A percentile compares a stretch with the other conserved stretches of the same genome.
These are phyloP conservation scores for Clohesyomyces aquaticus DNA, from an alignment of 495 filamentous ascomycete species.

Conservation along the genomic window DNA sequence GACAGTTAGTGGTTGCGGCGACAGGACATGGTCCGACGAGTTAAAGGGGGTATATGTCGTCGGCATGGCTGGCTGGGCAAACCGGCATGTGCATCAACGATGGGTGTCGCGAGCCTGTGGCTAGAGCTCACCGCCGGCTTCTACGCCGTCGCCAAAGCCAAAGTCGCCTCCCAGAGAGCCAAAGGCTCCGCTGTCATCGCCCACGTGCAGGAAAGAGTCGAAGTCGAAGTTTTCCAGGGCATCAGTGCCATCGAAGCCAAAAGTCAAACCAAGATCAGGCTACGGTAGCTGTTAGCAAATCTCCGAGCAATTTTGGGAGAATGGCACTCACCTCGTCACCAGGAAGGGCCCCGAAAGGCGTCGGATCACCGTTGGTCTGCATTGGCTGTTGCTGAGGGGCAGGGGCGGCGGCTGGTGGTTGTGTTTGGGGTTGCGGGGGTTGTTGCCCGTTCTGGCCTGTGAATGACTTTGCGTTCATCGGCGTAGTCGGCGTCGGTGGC, in stretches of 20 bases:
- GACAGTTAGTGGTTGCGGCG: too few species aligned
- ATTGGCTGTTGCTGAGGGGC: constrained; percentile 46
- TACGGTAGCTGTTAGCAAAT: constrained; percentile 42
- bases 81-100: background rate
- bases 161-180: constrained; percentile 50
- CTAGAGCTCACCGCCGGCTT: constrained; percentile 35
- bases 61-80: background rate
- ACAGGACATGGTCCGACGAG: too few species aligned
- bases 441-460: constrained; percentile 56
- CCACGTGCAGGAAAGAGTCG: constrained; percentile 80
- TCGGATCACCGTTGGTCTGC: constrained; percentile 43
- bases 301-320: too few species aligned
- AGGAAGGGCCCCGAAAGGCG: constrained; percentile 43
- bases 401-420: background rate
- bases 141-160: constrained; percentile 51
- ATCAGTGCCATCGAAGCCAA: constrained; percentile 48
- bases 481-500: constrained; percentile 80
- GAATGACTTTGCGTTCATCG: constrained; percentile 69
- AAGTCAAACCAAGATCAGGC: background rate
- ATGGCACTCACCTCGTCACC: constrained; percentile 41
- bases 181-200: constrained; percentile 51
- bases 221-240: constrained; percentile 95
- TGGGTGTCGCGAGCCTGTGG: background rate
- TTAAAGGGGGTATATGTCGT: background rate
- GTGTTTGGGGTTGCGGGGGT: constrained; percentile 35